Base-by-base conservation (phyloP, 1,139 yeast species). In the Suhomyces bolitotheri region DNA sequence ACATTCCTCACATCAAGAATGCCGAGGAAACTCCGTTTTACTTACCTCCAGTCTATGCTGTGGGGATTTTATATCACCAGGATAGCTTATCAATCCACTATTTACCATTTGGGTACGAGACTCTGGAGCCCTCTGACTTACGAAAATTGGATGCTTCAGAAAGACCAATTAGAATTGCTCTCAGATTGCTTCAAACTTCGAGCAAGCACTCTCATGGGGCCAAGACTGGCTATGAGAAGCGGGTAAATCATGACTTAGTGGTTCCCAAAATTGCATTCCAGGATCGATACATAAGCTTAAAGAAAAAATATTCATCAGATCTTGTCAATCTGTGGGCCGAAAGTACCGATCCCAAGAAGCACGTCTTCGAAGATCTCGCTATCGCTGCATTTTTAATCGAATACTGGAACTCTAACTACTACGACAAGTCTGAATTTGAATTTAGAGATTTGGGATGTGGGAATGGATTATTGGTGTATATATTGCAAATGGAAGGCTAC, bases 361-460 rank as follows among this genome's bases (percentile, higher is more conserved):
- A 92, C 61, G 97, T 90, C 0, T 92, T 90, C 63, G 98, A 92
- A 64, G 98, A 92, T 56, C 74, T 92, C 38, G 95, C 96, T 2
- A 90, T 92, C 47, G 97, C 97, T 0, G 96, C 97, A 0, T 92
- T 90, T 50, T 66, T 92, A 40, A 84, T 90, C n/a, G 96, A 87
- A 56, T 71, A 87, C 25, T 90, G 97, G 97, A 64, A 64, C 6
- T 65, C 72, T 29, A 76, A 77, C 39, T 85, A 82, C 46, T 54
- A 62, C 23, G 60, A 60, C 25, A 66, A 67, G 22, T 53, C 62
- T 2, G 64, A 64, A 11, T 79, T 87, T 54, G 80, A 82, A 46
- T 90, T 90, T 54, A 73, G 94, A 42, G 98, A 92, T 58, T 60
- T 90, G 38, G 98, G 98, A 0, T 92, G 98, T 64, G 98, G 98